Conservation (phyloP, 2,329 filamentous ascomycete genomes). For the Stemphylium lycopersici region DNA sequence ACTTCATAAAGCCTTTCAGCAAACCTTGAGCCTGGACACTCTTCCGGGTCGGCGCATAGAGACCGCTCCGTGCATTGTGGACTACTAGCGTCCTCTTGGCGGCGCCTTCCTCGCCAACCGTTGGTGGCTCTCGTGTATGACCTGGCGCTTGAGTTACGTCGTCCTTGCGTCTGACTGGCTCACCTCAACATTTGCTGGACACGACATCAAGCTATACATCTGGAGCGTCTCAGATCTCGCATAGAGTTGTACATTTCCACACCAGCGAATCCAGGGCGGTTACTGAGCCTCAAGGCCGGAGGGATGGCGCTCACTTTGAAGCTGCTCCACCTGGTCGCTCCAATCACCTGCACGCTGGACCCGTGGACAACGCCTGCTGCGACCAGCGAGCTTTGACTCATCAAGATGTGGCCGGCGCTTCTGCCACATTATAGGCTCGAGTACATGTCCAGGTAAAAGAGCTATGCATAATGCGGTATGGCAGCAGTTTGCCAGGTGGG, state of each 20-base stretch:
- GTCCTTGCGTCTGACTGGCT: slow-evolving; percentile 37
- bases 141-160: slow-evolving; percentile 31
- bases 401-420: slow-evolving; percentile 33
- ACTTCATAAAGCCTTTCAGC: not conserved
- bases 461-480: slow-evolving; percentile 38
- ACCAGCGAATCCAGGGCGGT: slow-evolving; percentile 47
- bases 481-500: slow-evolving; percentile 25
- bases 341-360: slow-evolving; percentile 39
- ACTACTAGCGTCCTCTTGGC: slow-evolving; percentile 15
- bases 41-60: slow-evolving; percentile 16
- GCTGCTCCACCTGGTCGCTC: slow-evolving; percentile 33
- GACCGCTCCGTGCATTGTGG: slow-evolving; percentile 5
- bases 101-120: slow-evolving; percentile 19
- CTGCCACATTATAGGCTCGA: slow-evolving; percentile 34
- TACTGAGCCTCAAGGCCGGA: slow-evolving; percentile 40
- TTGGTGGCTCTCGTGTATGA: slow-evolving; percentile 27
- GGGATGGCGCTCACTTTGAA: slow-evolving; percentile 42
- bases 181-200: slow-evolving; percentile 30
- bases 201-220: slow-evolving; percentile 37
- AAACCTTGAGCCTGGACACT: not conserved
- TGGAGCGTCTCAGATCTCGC: slow-evolving; percentile 46
- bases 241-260: slow-evolving; percentile 42
- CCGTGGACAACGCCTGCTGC: slow-evolving; percentile 33
- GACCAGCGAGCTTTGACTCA: slow-evolving; percentile 30
- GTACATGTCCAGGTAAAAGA: slow-evolving; percentile 21